Evolutionary conservation across 116 monocot genomes (phyloP).

Genomic region (Phalaenopsis hybrid): DNA sequence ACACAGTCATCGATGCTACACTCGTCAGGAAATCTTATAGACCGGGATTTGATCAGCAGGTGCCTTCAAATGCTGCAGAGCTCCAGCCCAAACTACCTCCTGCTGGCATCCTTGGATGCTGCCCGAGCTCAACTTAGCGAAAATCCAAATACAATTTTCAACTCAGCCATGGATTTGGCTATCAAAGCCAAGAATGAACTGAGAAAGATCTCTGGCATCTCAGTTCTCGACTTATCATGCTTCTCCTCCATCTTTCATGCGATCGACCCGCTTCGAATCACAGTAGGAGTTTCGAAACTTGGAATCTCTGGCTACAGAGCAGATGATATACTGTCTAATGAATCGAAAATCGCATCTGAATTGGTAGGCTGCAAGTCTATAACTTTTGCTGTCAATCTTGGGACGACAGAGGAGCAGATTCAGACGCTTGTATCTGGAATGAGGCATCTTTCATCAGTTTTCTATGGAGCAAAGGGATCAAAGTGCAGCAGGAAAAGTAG

Average conservation of each 20-base stretch:
- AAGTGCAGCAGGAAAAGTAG: background rate
- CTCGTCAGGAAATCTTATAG: slow-evolving; percentile 41
- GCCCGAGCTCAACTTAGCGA: slow-evolving; percentile 68
- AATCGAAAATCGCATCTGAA: slow-evolving; percentile 38
- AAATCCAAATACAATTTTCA: slow-evolving; percentile 32
- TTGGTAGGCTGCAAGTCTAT: slow-evolving; percentile 42
- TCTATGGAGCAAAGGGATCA: slow-evolving; percentile 9
- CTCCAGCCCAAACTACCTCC: slow-evolving; percentile 74
- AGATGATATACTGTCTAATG: slow-evolving; percentile 41
- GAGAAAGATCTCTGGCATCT: slow-evolving; percentile 31
- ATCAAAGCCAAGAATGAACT: slow-evolving; percentile 27
- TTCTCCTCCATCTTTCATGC: slow-evolving; percentile 38
- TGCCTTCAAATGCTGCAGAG: slow-evolving; percentile 82
- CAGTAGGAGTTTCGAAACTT: slow-evolving; percentile 43
- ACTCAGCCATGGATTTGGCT: slow-evolving; percentile 32
- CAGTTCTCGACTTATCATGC: slow-evolving; percentile 30
- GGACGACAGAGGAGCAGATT: slow-evolving; percentile 44
- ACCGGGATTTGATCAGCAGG: slow-evolving; percentile 40
- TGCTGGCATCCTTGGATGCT: slow-evolving; percentile 78
- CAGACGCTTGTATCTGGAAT: slow-evolving; percentile 39
- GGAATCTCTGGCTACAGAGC: slow-evolving; percentile 56
- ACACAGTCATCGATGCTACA: slow-evolving; percentile 91
- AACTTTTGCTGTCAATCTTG: slow-evolving; percentile 75
- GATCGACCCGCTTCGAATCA: slow-evolving; percentile 67
- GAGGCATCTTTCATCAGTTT: slow-evolving; percentile 30